These are phyloP conservation scores for Beta lomatogona DNA, from an alignment of 179 eudicot genomes.

Conservation along the genomic window DNA sequence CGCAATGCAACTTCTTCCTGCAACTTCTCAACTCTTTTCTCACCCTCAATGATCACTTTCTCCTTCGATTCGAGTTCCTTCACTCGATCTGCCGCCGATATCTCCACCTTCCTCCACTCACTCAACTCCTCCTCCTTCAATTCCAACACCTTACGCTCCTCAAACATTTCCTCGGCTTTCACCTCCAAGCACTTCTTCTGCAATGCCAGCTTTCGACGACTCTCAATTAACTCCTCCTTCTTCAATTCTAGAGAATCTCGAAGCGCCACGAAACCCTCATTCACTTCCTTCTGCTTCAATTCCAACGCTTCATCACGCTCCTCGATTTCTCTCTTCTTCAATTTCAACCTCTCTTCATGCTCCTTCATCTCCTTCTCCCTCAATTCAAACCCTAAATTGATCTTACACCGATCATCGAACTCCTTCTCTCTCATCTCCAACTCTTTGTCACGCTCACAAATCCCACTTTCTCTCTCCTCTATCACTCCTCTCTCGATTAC, in stretches of 20 bases:
- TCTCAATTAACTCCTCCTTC: constrained; percentile 18
- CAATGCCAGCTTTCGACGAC: constrained; percentile 17
- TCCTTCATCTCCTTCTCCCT: constrained; percentile 18
- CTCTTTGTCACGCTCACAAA: background rate
- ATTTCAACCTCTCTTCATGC: background rate
- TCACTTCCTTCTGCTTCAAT: background rate
- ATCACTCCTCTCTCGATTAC: background rate
- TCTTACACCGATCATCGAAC: background rate
- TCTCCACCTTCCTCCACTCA: too few species aligned
- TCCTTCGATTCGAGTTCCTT: background rate
- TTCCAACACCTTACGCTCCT: background rate
- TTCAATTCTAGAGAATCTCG: constrained; percentile 3
- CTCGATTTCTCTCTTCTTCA: constrained; percentile 17
- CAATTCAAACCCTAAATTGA: background rate
- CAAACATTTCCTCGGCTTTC: background rate
- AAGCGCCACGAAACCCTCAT: constrained; percentile 4
- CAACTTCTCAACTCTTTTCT: background rate
- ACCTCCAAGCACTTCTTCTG: constrained; percentile 10
- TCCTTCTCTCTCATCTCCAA: constrained; percentile 7
- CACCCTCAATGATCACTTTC: too few species aligned
- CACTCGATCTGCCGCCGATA: background rate
- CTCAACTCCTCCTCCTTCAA: background rate
- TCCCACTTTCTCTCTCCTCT: background rate
- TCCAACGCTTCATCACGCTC: background rate
- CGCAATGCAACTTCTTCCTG: too few species aligned